Conservation (phyloP, 2,329 filamentous ascomycete species). For the Aspergillus sp. region DNA sequence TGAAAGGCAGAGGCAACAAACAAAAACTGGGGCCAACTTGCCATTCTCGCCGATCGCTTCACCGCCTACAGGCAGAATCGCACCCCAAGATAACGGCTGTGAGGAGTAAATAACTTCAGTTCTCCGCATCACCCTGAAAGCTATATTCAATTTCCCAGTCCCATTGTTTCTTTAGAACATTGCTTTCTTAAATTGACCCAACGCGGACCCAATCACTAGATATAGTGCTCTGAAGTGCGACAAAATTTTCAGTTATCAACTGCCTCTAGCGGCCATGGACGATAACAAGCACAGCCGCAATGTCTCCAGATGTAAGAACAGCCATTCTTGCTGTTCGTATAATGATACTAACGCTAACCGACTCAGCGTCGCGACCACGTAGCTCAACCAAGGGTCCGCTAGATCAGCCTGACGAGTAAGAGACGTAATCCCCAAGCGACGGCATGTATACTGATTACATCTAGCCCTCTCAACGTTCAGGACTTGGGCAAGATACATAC, state of each 20-base stretch:
- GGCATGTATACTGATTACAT: constrained; percentile 15
- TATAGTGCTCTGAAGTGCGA: background rate
- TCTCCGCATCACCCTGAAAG: background rate
- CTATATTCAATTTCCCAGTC: background rate
- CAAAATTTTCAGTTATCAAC: background rate
- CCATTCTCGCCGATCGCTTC: constrained; percentile 21
- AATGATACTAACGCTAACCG: constrained; percentile 13
- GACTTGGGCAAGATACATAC: constrained; percentile 18
- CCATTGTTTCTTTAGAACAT: background rate
- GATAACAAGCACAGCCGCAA: constrained; percentile 34
- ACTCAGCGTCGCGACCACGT: constrained; percentile 41
- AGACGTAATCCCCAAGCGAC: constrained; percentile 10
- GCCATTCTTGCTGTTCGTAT: background rate
- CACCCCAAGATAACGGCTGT: background rate
- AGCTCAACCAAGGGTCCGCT: constrained; percentile 73
- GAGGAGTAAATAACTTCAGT: background rate
- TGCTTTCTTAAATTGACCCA: too few relatives aligned
- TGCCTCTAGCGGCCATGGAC: constrained; percentile 12
- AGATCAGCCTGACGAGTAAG: constrained; percentile 69
- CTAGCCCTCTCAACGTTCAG: constrained; percentile 29
- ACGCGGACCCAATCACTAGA: background rate
- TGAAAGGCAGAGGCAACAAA: constrained; percentile 18
- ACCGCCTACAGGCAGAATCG: constrained; percentile 24
- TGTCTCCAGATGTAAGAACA: constrained; percentile 37
- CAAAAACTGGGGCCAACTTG: constrained; percentile 20